Evolutionary conservation across 2,329 filamentous ascomycete genomes (phyloP), one percentile per base, ranked within the genome.

Genomic region (Fusarium redolens): DNA sequence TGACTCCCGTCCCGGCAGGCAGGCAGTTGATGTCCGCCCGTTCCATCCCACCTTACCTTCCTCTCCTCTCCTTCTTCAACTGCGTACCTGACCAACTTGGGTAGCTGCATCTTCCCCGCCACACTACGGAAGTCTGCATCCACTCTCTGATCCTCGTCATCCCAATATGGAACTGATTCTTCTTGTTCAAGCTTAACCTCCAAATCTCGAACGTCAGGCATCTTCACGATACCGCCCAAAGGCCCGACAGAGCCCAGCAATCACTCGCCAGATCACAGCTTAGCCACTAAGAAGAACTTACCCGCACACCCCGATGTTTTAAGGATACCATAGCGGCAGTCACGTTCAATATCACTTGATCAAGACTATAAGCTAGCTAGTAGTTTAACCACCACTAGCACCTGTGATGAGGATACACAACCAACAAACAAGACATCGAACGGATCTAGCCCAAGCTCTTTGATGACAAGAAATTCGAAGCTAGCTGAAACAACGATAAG

Each of bases 371-470:
- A 64, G 47, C 71, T 74, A 74, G 59, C 71, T 72, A 68, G 56
- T 43, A 57, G 61, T 65, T 71, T 65, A 60, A 72, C 47, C 58
- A 73, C 58, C 70, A 47, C 58, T 58, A 54, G 41, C 48, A 43
- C 62, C 52, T 60, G 54, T 43, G 62, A 72, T 57, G 56, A 65
- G 28, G 58, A 45, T 44, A 38, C 40, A 70, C 59, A 68, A 58
- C 71, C 63, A 73, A 65, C 71, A 61, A 35, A 69, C 67, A 55
- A 73, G 71, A 73, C 71, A 74, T 74, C 58, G 45, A 48, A 56
- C 38, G 31, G 55, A 57, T 61, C 62, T 61, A 47, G 70, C 47
- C 67, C 61, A 35, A 30, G n/a, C 25, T 62, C 52, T 58, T 44
- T 50, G 47, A 28, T 28, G 43, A 33, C 25, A 58, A 50, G 41